Percentiles rank a stretch among this genome's conserved stretches.
Conservation (phyloP, 2,329 filamentous ascomycete species). For the Nigrospora sphaerica region DNA sequence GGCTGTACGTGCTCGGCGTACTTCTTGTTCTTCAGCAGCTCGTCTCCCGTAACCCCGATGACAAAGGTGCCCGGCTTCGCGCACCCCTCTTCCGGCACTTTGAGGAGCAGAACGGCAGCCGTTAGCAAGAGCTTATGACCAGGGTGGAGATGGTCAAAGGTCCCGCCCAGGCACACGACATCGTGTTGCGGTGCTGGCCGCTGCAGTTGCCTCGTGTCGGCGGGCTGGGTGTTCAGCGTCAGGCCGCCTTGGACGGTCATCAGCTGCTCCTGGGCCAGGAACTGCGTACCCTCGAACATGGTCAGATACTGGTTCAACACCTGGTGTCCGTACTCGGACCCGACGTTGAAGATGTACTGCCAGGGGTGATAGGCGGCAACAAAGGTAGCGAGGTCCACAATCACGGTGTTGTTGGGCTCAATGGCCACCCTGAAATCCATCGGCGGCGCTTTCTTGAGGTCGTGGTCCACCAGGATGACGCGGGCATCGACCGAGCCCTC, state of each 20-base stretch:
- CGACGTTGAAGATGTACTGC: slow-evolving; percentile 58
- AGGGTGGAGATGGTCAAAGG: slow-evolving; percentile 91
- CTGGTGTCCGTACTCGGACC: slow-evolving; percentile 56
- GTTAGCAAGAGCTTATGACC: slow-evolving; percentile 95
- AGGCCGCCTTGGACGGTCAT: slow-evolving; percentile 46
- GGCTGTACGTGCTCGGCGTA: slow-evolving; percentile 73
- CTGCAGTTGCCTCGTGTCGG: slow-evolving; percentile 6
- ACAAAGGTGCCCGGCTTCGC: slow-evolving; percentile 52
- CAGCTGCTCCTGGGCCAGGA: slow-evolving; percentile 42
- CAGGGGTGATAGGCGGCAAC: slow-evolving; percentile 50
- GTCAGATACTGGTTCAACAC: slow-evolving; percentile 44
- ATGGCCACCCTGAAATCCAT: slow-evolving; percentile 27
- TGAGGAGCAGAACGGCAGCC: slow-evolving; percentile 69
- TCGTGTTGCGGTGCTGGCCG: slow-evolving; percentile 34
- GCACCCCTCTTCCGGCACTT: slow-evolving; percentile 34
- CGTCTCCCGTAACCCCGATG: slow-evolving; percentile 83
- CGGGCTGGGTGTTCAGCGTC: slow-evolving; percentile 29
- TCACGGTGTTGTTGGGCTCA: slow-evolving; percentile 35
- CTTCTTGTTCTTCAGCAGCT: slow-evolving; percentile 82
- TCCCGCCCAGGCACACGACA: slow-evolving; percentile 78
- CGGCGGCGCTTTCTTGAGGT: slow-evolving; percentile 23
- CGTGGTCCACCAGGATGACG: slow-evolving; percentile 65
- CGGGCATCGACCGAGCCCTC: slow-evolving; percentile 69
- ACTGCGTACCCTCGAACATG: slow-evolving; percentile 38
- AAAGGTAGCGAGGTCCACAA: slow-evolving; percentile 45